Evolutionary conservation across 495 filamentous ascomycete species (phyloP).

Genomic region (Friedmanniomyces simplex): DNA sequence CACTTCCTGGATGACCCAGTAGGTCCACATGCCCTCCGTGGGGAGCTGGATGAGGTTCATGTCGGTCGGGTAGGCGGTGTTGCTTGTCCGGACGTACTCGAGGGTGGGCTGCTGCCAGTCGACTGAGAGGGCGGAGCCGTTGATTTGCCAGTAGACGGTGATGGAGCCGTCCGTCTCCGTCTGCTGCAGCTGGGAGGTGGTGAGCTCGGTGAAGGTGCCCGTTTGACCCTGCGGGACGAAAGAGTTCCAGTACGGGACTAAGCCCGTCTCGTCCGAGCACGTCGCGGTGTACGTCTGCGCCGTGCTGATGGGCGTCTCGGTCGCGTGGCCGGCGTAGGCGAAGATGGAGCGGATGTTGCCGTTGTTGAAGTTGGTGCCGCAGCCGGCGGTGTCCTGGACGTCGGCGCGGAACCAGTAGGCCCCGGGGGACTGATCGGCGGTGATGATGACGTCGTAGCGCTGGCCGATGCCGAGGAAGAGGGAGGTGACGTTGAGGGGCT

Average conservation of each 20-base stretch:
- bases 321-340: conserved; percentile 23
- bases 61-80: conserved; percentile 24
- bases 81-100: conserved; percentile 26
- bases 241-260: conserved; percentile 16
- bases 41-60: conserved; percentile 31
- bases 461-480: conserved; percentile 30
- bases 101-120: conserved; percentile 32
- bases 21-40: conserved; percentile 28
- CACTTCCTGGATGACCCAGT: conserved; percentile 30
- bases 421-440: conserved; percentile 28
- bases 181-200: conserved; percentile 15
- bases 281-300: conserved; percentile 14
- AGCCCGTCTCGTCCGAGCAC: conserved; percentile 4
- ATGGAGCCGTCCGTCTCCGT: conserved; percentile 27
- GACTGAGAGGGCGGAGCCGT: conserved; percentile 29
- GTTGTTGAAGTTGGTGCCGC: conserved; percentile 13
- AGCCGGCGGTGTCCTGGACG: conserved; percentile 17
- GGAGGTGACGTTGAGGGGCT: conserved; percentile 20
- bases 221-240: conserved; percentile 21
- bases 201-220: conserved; percentile 24
- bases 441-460: conserved; percentile 34
- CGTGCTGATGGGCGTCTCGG: conserved; percentile 15
- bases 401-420: conserved; percentile 33
- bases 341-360: conserved; percentile 24
- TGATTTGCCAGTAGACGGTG: conserved; percentile 32